A percentile compares a stretch with the other conserved stretches of the same genome.
phyloP scores from a whole-genome alignment of 345 rosid species.

The Carallia pectinifolia region DNA sequence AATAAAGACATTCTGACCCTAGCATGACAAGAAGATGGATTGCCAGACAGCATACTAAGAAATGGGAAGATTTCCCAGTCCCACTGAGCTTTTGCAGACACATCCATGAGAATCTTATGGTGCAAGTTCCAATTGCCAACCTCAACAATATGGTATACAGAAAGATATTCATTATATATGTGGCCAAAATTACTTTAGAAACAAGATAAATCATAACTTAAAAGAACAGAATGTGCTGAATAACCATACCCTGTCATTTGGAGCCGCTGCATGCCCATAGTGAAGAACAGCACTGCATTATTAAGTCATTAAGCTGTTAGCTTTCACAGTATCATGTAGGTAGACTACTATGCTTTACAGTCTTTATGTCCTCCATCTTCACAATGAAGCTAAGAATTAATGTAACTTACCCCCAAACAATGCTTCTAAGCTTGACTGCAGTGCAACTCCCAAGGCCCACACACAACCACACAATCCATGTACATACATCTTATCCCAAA shows the following conservation, averaged over 20 bases:
- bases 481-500: not conserved
- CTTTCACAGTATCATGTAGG: not conserved
- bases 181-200: not conserved
- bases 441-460: not conserved
- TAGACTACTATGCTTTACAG: slow-evolving; percentile 4
- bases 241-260: slow-evolving; percentile 75
- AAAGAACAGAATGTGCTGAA: slow-evolving; percentile 6
- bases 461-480: not conserved
- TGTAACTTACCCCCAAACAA: not conserved
- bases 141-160: too few species aligned
- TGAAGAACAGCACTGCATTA: slow-evolving; percentile 83
- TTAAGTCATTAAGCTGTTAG: slow-evolving; percentile 19
- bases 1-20: not conserved
- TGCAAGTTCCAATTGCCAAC: not conserved
- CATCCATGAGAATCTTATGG: not conserved
- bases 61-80: not conserved
- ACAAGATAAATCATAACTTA: not conserved
- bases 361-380: not conserved
- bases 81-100: not conserved
- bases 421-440: not conserved
- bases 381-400: not conserved
- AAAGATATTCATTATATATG: not conserved
- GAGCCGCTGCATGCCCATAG: slow-evolving; percentile 99
- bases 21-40: not conserved
- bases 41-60: not conserved